Percentiles rank a stretch among this genome's conserved stretches.
phyloP scores from a whole-genome alignment of 192 early-diverging fungal species.

The Geranomyces variabilis region DNA sequence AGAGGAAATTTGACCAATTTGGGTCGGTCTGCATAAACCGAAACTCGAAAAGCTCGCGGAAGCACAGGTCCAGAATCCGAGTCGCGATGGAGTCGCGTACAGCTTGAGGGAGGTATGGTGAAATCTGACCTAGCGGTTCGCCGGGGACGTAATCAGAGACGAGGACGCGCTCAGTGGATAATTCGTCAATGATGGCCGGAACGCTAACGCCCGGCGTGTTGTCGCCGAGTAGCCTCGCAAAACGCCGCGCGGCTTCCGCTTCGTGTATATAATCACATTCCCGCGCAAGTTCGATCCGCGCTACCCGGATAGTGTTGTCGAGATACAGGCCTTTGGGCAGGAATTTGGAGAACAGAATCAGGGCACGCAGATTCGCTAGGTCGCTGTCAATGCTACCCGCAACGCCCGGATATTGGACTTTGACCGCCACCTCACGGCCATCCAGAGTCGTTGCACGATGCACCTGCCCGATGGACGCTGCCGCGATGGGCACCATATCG shows the following conservation, averaged over 20 bases:
- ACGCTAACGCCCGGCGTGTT: slow-evolving; percentile 62
- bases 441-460: slow-evolving; percentile 51
- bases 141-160: slow-evolving; percentile 80
- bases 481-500: slow-evolving; percentile 84
- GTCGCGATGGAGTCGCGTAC: slow-evolving; percentile 70
- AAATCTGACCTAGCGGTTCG: slow-evolving; percentile 65
- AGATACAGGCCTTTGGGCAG: slow-evolving; percentile 93
- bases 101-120: slow-evolving; percentile 57
- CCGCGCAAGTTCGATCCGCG: slow-evolving; percentile 85
- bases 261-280: slow-evolving; percentile 94
- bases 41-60: slow-evolving; percentile 90
- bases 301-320: slow-evolving; percentile 93
- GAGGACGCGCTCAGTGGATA: slow-evolving; percentile 74
- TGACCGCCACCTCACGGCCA: slow-evolving; percentile 73
- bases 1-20: slow-evolving; percentile 99
- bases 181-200: slow-evolving; percentile 70
- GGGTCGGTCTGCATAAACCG: slow-evolving; percentile 99
- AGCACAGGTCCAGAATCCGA: slow-evolving; percentile 77
- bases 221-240: slow-evolving; percentile 62
- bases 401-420: slow-evolving; percentile 97
- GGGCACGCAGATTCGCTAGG: slow-evolving; percentile 76
- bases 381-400: slow-evolving; percentile 87
- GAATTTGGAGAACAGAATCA: slow-evolving; percentile 80
- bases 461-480: slow-evolving; percentile 62
- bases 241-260: slow-evolving; percentile 73